Conservation (phyloP, 148 eudicot species). For the Heliamphora exappendiculata region DNA sequence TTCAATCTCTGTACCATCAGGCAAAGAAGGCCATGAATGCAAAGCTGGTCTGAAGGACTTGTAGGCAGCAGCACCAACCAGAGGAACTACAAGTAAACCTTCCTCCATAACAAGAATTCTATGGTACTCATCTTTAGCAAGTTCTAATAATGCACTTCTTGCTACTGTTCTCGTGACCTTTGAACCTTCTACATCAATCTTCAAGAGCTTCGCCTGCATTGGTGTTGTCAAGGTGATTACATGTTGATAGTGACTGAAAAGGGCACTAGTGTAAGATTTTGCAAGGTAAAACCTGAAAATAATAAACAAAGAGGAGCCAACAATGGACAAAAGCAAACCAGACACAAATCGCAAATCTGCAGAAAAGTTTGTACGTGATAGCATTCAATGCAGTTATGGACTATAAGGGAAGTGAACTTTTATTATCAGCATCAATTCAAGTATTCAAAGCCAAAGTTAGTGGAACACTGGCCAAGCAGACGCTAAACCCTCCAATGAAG, state of each 20-base stretch:
- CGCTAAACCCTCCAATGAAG: not conserved
- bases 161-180: conserved; percentile 60
- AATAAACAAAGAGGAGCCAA: not conserved
- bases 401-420: not conserved
- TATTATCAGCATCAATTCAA: not conserved
- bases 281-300: not conserved
- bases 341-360: not conserved
- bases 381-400: not conserved
- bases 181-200: conserved; percentile 41
- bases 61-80: conserved; percentile 77
- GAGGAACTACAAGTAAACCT: conserved; percentile 71
- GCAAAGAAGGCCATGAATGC: conserved; percentile 74
- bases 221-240: conserved; percentile 6
- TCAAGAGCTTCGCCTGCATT: conserved; percentile 61
- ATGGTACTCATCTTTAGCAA: conserved; percentile 61
- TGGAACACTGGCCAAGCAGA: not conserved
- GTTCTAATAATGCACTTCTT: conserved; percentile 53
- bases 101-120: conserved; percentile 69
- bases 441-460: not conserved
- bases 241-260: not conserved
- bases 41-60: conserved; percentile 57
- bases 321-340: not conserved
- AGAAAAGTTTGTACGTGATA: not conserved
- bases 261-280: not conserved
- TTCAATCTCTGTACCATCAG: conserved; percentile 73